Evolutionary conservation across 1,139 yeast genomes (phyloP).

Genomic region (Hyphopichia pseudoburtonii): DNA sequence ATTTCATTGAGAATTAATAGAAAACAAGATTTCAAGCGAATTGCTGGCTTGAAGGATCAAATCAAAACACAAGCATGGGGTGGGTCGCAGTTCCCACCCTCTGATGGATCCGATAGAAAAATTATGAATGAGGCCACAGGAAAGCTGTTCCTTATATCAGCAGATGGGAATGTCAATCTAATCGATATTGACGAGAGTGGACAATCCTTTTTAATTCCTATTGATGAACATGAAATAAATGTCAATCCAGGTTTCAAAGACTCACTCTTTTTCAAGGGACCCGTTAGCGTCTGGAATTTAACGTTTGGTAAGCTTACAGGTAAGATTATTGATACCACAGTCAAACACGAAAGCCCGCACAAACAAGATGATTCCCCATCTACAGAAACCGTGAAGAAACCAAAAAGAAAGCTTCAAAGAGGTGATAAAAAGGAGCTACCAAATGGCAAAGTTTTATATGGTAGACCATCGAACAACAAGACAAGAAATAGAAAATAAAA

Average conservation of each 20-base stretch:
- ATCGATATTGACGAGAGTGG: conserved; percentile 52
- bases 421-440: conserved; percentile 54
- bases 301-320: conserved; percentile 39
- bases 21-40: conserved; percentile 59
- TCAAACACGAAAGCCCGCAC: conserved; percentile 16
- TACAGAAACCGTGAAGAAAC: conserved; percentile 17
- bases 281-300: conserved; percentile 44
- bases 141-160: conserved; percentile 61
- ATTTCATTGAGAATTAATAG: conserved; percentile 54
- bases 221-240: conserved; percentile 43
- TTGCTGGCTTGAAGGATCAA: conserved; percentile 50
- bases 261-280: conserved; percentile 51
- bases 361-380: conserved; percentile 9
- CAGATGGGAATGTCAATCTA: conserved; percentile 68
- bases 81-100: conserved; percentile 47
- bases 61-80: conserved; percentile 63
- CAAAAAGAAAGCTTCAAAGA: conserved; percentile 32
- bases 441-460: conserved; percentile 59
- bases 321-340: conserved; percentile 25
- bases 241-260: conserved; percentile 51
- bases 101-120: conserved; percentile 46
- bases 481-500: conserved; percentile 13
- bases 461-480: conserved; percentile 28
- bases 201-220: conserved; percentile 21
- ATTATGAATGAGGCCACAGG: conserved; percentile 42